Conservation (phyloP, 768 basidiomycete genomes). For the Russula sp. region DNA sequence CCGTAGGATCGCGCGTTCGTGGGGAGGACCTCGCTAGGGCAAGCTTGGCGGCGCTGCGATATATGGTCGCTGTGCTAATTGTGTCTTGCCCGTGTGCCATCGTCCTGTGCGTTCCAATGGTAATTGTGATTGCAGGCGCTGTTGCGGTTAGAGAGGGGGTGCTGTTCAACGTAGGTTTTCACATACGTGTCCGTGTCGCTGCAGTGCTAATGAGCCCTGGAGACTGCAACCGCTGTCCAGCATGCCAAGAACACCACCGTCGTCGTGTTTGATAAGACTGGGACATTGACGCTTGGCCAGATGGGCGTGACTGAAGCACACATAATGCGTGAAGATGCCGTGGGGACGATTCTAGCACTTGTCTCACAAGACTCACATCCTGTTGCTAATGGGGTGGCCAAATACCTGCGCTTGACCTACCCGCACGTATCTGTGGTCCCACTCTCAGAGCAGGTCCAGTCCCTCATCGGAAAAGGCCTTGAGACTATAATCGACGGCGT, state of each 20-base stretch:
- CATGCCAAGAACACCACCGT: conserved; percentile 31
- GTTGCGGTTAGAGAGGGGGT: conserved; percentile 29
- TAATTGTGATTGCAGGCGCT: conserved; percentile 29
- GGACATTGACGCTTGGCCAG: conserved; percentile 43
- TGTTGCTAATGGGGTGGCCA: conserved; percentile 30
- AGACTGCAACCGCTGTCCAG: conserved; percentile 16
- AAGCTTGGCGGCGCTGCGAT: conserved; percentile 36
- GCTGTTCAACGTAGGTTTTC: conserved; percentile 27
- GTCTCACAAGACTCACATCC: conserved; percentile 32
- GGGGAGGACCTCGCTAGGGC: conserved; percentile 25
- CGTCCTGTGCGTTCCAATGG: conserved; percentile 33
- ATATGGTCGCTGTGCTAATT: conserved; percentile 44
- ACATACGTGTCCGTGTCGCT: background rate
- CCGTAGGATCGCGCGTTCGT: conserved; percentile 29
- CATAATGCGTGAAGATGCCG: conserved; percentile 23
- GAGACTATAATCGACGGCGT: conserved; percentile 29
- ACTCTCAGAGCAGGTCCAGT: conserved; percentile 22
- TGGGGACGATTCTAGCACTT: conserved; percentile 27
- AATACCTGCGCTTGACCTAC: conserved; percentile 24
- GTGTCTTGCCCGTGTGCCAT: conserved; percentile 50
- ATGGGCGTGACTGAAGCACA: conserved; percentile 34
- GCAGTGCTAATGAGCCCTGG: background rate
- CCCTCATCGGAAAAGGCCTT: conserved; percentile 33
- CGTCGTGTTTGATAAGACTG: conserved; percentile 55
- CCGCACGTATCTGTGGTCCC: background rate